phyloP scores from a whole-genome alignment of 495 filamentous ascomycete species.

The Penicillium lividum region DNA sequence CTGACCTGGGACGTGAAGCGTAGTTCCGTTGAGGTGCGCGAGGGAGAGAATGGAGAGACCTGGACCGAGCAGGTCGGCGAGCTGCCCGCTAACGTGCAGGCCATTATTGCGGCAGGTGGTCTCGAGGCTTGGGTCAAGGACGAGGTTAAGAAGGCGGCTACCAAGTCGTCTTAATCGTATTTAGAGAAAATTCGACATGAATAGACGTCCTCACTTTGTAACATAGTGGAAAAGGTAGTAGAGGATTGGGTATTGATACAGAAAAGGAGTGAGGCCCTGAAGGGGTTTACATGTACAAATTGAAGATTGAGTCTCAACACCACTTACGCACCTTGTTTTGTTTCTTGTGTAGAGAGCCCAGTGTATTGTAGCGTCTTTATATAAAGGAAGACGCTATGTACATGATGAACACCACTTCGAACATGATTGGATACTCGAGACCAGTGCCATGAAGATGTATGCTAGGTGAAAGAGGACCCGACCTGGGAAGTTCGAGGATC shows the following conservation, averaged over 20 bases:
- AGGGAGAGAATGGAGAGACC: constrained; percentile 59
- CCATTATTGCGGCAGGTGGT: constrained; percentile 75
- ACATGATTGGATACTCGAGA: too few relatives aligned
- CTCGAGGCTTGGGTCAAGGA: constrained; percentile 84
- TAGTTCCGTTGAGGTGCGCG: constrained; percentile 67
- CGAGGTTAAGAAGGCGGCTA: constrained; percentile 44
- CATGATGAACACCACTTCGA: too few relatives aligned
- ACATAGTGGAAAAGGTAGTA: neutral
- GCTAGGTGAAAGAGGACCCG: too few relatives aligned
- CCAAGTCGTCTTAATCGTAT: constrained; percentile 2
- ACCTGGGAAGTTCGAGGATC: too few relatives aligned
- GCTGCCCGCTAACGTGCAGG: constrained; percentile 85
- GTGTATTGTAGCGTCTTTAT: too few relatives aligned
- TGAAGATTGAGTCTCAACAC: neutral
- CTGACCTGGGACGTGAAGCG: constrained; percentile 80
- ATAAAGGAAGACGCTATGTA: too few relatives aligned
- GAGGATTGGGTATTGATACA: neutral
- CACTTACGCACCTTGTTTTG: neutral
- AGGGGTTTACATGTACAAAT: neutral
- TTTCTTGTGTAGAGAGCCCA: too few relatives aligned
- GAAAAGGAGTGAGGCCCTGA: neutral
- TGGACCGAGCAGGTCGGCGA: constrained; percentile 87
- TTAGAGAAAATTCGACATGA: neutral
- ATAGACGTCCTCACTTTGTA: constrained; percentile 1
- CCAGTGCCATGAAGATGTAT: too few relatives aligned